phyloP scores from a whole-genome alignment of 2,329 filamentous ascomycete species.

The Aspergillus nomiae region DNA sequence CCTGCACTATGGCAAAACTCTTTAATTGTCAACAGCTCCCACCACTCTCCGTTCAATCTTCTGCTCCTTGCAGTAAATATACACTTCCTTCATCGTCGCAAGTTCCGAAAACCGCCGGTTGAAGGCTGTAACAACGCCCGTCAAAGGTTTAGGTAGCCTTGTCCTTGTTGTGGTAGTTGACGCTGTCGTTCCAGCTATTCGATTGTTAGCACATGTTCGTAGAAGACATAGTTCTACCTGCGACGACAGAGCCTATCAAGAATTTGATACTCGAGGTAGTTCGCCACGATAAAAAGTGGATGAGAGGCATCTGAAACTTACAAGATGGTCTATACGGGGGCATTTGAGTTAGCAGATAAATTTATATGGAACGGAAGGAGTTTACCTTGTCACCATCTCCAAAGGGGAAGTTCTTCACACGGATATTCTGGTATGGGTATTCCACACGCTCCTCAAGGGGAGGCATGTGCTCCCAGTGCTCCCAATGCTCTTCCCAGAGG shows the following conservation, averaged over 20 bases:
- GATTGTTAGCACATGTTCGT: background rate
- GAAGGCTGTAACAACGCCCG: conserved; percentile 6
- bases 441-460: conserved; percentile 88
- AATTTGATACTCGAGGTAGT: background rate
- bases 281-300: background rate
- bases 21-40: conserved; percentile 24
- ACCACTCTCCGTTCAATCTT: conserved; percentile 11
- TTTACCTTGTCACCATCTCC: conserved; percentile 92
- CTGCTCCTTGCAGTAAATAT: conserved; percentile 31
- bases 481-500: conserved; percentile 96
- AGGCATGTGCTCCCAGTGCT: conserved; percentile 84
- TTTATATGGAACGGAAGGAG: background rate
- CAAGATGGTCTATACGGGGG: conserved; percentile 61
- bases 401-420: conserved; percentile 93
- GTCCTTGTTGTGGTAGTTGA: conserved; percentile 98
- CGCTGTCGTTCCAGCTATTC: conserved; percentile 82
- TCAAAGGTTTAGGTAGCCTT: conserved; percentile 53
- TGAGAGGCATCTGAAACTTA: conserved; percentile 48
- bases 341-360: conserved; percentile 10
- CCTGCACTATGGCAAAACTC: conserved; percentile 16
- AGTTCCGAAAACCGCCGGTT: background rate
- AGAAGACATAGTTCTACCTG: background rate
- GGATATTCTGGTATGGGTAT: conserved; percentile 98
- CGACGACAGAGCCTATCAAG: background rate
- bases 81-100: conserved; percentile 25